phyloP scores from a whole-genome alignment of 164 flowering plant genomes.

The Kingdonia uniflora region DNA sequence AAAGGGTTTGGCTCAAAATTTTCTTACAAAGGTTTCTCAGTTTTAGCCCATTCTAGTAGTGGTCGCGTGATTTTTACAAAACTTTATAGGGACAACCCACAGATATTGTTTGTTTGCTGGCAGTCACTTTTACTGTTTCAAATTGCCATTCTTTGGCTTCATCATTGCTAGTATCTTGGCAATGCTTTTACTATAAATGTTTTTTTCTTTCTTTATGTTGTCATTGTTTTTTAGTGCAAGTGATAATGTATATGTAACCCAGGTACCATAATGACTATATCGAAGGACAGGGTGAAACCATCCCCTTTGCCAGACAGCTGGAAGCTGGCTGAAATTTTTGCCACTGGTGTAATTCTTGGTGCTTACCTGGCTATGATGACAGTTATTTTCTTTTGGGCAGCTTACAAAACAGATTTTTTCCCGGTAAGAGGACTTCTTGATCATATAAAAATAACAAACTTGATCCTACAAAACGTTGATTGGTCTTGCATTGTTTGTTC shows the following conservation, averaged over 20 bases:
- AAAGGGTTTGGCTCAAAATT: too few species aligned
- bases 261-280: conserved; percentile 96
- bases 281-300: conserved; percentile 88
- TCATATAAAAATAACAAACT: too few species aligned
- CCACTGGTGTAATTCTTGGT: conserved; percentile 80
- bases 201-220: background rate
- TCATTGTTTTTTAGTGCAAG: background rate
- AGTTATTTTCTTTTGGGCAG: conserved; percentile 89
- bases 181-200: background rate
- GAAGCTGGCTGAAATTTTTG: conserved; percentile 83
- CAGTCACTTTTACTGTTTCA: too few species aligned
- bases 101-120: too few species aligned
- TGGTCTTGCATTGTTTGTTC: too few species aligned
- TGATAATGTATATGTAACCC: conserved; percentile 12
- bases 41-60: too few species aligned
- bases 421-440: conserved; percentile 32
- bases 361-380: conserved; percentile 92
- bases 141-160: too few species aligned
- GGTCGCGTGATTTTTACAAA: too few species aligned
- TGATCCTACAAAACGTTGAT: too few species aligned
- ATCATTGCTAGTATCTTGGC: too few species aligned
- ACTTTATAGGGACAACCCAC: too few species aligned
- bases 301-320: conserved; percentile 87
- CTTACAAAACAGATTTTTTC: conserved; percentile 76
- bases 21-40: too few species aligned